Conservation (phyloP, 2,329 filamentous ascomycete species). For the Teratosphaeria destructans region DNA sequence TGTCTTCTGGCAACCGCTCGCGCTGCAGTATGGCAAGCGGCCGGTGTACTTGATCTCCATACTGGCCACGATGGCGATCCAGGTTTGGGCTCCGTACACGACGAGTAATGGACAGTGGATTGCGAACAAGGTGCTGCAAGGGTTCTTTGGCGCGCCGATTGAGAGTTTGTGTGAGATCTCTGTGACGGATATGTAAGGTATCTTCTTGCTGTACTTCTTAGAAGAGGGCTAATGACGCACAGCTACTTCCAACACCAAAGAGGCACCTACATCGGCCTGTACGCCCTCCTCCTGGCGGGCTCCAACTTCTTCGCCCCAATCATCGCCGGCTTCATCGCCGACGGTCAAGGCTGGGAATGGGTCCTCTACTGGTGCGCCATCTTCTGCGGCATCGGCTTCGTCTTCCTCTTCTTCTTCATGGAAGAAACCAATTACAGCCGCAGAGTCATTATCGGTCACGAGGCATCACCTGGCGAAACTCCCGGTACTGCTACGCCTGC, state of each 20-base stretch:
- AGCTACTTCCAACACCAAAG: conserved; percentile 22
- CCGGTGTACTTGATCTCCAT: conserved; percentile 38
- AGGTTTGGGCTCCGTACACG: conserved; percentile 37
- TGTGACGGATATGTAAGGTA: conserved; percentile 16
- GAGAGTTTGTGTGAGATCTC: conserved; percentile 36
- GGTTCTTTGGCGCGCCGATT: conserved; percentile 40
- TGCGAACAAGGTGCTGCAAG: conserved; percentile 32
- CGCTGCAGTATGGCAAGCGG: conserved; percentile 42
- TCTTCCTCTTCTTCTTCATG: conserved; percentile 49
- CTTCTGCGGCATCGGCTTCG: conserved; percentile 37
- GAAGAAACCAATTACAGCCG: conserved; percentile 48
- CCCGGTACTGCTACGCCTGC: neutral
- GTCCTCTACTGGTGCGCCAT: conserved; percentile 44
- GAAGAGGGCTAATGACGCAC: neutral
- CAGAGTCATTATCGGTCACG: neutral
- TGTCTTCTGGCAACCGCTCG: conserved; percentile 44
- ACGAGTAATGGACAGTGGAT: conserved; percentile 38
- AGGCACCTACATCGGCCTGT: conserved; percentile 20
- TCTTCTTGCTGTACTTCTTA: neutral
- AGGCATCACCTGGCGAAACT: neutral
- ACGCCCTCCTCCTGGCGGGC: conserved; percentile 16
- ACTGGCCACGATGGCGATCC: conserved; percentile 30
- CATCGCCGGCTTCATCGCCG: conserved; percentile 40
- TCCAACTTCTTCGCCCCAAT: conserved; percentile 29
- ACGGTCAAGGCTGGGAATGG: conserved; percentile 42